Evolutionary conservation across 2,329 filamentous ascomycete species (phyloP).

Genomic region (Neonectria punicea): DNA sequence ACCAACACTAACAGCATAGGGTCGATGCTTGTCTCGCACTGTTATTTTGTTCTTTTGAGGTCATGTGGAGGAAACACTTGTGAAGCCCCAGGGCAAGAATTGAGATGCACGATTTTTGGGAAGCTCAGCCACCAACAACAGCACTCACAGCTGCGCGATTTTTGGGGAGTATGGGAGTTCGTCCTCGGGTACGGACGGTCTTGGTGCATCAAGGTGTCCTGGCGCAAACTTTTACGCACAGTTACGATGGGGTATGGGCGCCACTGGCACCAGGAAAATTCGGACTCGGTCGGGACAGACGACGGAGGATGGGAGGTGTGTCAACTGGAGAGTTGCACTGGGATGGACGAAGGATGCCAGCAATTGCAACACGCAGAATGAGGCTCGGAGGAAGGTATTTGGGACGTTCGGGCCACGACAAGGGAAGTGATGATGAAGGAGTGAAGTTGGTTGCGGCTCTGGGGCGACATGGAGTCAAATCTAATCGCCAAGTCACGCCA

Average conservation of each 20-base stretch:
- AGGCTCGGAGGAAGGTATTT: neutral
- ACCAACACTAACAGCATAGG: neutral
- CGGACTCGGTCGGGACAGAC: neutral
- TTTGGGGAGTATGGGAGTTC: neutral
- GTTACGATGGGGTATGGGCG: neutral
- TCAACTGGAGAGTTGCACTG: neutral
- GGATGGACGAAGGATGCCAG: neutral
- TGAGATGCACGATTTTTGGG: neutral
- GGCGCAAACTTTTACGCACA: neutral
- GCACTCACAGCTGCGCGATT: neutral
- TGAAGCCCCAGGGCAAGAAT: neutral
- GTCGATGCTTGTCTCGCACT: neutral
- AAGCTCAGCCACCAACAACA: neutral
- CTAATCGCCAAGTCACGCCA: conserved; percentile 13
- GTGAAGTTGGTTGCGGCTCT: conserved; percentile 29
- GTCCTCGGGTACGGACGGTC: neutral
- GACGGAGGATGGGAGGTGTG: neutral
- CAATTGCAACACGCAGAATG: neutral
- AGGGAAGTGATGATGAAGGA: conserved; percentile 36
- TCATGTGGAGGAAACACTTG: neutral
- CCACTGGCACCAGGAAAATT: neutral
- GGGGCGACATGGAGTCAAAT: conserved; percentile 25
- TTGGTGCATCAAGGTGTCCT: neutral
- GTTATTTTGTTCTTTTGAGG: neutral
- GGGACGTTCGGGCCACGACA: neutral